These are phyloP conservation scores for Paraconiothyrium sp. DNA, from an alignment of 2,329 filamentous ascomycete genomes.

Conservation along the genomic window DNA sequence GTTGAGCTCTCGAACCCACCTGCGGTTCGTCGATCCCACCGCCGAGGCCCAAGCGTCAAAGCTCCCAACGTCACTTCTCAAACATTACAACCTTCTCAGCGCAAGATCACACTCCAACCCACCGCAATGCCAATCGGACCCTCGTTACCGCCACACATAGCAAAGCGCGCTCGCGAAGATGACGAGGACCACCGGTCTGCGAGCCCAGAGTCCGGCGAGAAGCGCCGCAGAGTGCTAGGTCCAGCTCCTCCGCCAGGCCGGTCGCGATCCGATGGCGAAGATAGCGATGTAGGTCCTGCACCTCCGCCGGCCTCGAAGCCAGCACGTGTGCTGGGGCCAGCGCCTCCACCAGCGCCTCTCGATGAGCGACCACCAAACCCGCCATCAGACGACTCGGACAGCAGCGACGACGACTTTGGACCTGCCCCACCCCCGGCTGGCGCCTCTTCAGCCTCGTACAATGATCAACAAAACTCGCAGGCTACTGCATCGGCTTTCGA, in stretches of 20 bases:
- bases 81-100: constrained; percentile 12
- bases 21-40: constrained; percentile 27
- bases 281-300: constrained; percentile 41
- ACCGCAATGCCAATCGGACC: constrained; percentile 74
- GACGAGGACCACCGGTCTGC: constrained; percentile 53
- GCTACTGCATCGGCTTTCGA: constrained; percentile 42
- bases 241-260: constrained; percentile 63
- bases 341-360: constrained; percentile 61
- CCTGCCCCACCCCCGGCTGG: constrained; percentile 54
- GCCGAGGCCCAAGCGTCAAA: constrained; percentile 29
- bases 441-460: constrained; percentile 24
- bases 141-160: constrained; percentile 72
- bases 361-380: constrained; percentile 56
- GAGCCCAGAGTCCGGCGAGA: constrained; percentile 55
- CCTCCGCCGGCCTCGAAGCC: constrained; percentile 56
- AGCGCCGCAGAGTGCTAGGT: constrained; percentile 63
- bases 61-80: constrained; percentile 26
- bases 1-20: constrained; percentile 26
- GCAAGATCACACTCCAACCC: constrained; percentile 20
- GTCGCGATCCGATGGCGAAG: constrained; percentile 38
- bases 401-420: constrained; percentile 57
- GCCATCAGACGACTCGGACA: constrained; percentile 46
- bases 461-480: constrained; percentile 16
- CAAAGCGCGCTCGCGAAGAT: constrained; percentile 61
- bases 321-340: constrained; percentile 61